Evolutionary conservation across 495 filamentous ascomycete genomes (phyloP).

Genomic region (Penicillium roqueforti): DNA sequence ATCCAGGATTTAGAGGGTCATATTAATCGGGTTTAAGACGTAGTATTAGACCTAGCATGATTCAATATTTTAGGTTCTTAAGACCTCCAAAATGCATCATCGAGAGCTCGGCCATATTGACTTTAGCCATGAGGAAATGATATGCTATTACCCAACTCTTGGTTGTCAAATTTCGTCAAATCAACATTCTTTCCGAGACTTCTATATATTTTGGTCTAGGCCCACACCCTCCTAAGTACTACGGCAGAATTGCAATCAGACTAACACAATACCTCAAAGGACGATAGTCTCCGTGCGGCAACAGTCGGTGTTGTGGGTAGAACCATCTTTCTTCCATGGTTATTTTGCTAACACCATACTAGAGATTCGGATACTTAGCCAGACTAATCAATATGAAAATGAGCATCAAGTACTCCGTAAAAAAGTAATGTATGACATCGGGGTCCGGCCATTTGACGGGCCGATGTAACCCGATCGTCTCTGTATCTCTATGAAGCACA

Average conservation of each 20-base stretch:
- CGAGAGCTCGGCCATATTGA: background rate
- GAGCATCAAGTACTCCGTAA: too few relatives aligned
- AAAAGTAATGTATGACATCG: too few relatives aligned
- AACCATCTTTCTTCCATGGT: too few relatives aligned
- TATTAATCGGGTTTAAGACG: background rate
- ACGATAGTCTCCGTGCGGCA: background rate
- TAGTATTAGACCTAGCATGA: background rate
- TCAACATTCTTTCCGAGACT: background rate
- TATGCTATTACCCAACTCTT: background rate
- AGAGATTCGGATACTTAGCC: too few relatives aligned
- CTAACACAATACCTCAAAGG: background rate
- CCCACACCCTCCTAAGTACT: background rate
- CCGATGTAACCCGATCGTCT: constrained; percentile 6
- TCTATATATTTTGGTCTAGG: background rate
- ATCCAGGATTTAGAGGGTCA: too few relatives aligned
- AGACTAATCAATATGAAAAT: too few relatives aligned
- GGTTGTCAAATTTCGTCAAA: background rate
- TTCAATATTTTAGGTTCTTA: background rate
- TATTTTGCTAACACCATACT: too few relatives aligned
- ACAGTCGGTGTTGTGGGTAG: background rate
- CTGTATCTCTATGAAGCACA: background rate
- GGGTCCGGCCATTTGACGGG: too few relatives aligned
- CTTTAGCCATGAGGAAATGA: background rate
- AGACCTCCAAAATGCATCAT: background rate
- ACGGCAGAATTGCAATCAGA: background rate